A percentile compares a stretch with the other conserved stretches of the same genome.
Evolutionary conservation across 805 yeast genomes (phyloP).

Genomic region (Yamadazyma olivae): DNA sequence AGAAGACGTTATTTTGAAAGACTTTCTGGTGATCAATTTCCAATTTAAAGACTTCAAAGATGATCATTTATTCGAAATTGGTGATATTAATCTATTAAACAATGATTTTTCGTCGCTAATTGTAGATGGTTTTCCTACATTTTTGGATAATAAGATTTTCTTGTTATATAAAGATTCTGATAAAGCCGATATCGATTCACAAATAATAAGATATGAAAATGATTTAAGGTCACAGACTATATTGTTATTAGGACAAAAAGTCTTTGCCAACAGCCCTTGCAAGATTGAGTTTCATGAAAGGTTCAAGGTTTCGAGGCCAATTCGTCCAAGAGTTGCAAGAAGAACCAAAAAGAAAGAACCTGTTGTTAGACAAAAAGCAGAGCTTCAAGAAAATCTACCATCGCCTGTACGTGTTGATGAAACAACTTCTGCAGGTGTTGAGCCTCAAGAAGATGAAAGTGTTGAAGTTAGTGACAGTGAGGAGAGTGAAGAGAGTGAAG

Average conservation of each 20-base stretch:
- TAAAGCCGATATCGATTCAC: slow-evolving; percentile 1
- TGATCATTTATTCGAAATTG: slow-evolving; percentile 33
- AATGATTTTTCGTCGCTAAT: slow-evolving; percentile 18
- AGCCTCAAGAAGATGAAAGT: not conserved
- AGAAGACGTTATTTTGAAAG: slow-evolving; percentile 65
- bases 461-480: slow-evolving; percentile 3
- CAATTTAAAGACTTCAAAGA: slow-evolving; percentile 64
- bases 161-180: not conserved
- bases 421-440: not conserved
- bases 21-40: slow-evolving; percentile 53
- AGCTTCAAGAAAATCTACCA: not conserved
- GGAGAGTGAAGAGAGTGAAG: slow-evolving; percentile 3
- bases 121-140: slow-evolving; percentile 11
- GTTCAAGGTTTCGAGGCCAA: not conserved
- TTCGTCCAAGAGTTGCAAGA: too few relatives aligned
- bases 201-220: slow-evolving; percentile 23
- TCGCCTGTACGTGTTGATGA: too few relatives aligned
- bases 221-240: slow-evolving; percentile 24
- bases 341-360: not conserved
- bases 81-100: slow-evolving; percentile 19
- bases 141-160: slow-evolving; percentile 9
- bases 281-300: slow-evolving; percentile 4
- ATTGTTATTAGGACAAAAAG: slow-evolving; percentile 11
- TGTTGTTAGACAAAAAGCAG: not conserved
- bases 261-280: slow-evolving; percentile 1